A percentile compares a stretch with the other conserved stretches of the same genome.
These are phyloP conservation scores for Caloboletus inedulis DNA, from an alignment of 1,284 basidiomycete species.

Conservation along the genomic window DNA sequence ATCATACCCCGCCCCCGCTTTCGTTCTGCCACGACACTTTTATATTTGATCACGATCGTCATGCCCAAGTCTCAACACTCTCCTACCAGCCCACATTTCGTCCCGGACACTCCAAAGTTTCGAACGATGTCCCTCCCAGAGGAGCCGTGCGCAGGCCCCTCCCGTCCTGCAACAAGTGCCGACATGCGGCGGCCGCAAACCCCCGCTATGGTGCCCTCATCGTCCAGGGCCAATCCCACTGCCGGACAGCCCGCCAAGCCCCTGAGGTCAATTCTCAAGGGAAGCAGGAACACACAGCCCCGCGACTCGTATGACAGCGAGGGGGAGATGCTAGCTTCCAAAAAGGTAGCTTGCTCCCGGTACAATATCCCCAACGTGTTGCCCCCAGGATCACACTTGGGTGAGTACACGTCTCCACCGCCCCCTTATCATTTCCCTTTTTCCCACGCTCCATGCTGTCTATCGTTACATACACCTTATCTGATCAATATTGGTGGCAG, in stretches of 20 bases:
- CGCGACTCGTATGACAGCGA: conserved; percentile 33
- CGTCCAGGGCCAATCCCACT: conserved; percentile 22
- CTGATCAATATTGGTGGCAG: conserved; percentile 26
- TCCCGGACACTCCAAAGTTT: conserved; percentile 32
- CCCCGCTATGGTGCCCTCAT: conserved; percentile 19
- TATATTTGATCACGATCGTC: conserved; percentile 27
- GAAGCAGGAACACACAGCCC: conserved; percentile 12
- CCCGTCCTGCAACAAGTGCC: conserved; percentile 21
- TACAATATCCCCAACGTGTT: conserved; percentile 27
- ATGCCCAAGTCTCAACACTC: conserved; percentile 31
- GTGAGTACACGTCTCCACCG: conserved; percentile 15
- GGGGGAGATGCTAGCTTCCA: conserved; percentile 24
- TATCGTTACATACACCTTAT: conserved; percentile 25
- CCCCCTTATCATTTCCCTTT: not conserved
- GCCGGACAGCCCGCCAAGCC: conserved; percentile 25
- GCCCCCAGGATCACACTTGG: conserved; percentile 26
- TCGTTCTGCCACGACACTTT: conserved; percentile 22
- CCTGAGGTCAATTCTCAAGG: conserved; percentile 34
- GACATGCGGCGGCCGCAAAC: conserved; percentile 21
- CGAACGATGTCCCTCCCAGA: conserved; percentile 32
- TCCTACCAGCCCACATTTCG: conserved; percentile 18
- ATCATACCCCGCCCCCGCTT: conserved; percentile 1
- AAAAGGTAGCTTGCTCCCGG: conserved; percentile 20
- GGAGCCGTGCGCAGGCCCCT: conserved; percentile 20
- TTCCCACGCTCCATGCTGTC: not conserved